Base-by-base conservation (phyloP, 2,329 filamentous ascomycete species). In the Penicillium glabrum region DNA sequence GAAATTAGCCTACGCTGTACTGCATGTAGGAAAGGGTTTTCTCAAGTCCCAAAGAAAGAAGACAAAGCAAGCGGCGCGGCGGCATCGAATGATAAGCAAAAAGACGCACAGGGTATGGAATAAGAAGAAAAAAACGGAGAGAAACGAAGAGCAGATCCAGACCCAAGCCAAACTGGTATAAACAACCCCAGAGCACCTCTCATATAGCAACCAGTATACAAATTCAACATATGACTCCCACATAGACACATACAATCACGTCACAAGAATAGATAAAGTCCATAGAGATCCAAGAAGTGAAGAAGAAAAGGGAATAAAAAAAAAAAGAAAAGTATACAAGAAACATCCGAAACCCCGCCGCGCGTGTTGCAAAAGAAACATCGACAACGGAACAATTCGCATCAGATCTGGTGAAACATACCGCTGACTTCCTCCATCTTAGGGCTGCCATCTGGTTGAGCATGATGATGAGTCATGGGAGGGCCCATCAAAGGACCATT, bases 371-470 rank as follows among this genome's bases (percentile, higher is more conserved):
- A 59, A 58, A 62, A 54, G 26, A 55, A 51, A 58, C 19, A 53
- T 57, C 39, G 50, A 58, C 53, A 54, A 54, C 23, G 61, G 33
- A 53, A 58, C 55, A 47, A 58, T 63, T 61, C 54, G 60, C 57
- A 69, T 91, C 86, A 95, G 88, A 95, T 91, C 83, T 92, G 90
- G 84, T 91, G 89, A 83, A 93, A 96, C 92, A 96, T 96, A 96
- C 92, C 92, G 87, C 92, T 92, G 86, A 95, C 83, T 75, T 87
- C 91, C 72, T 93, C 89, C 59, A 74, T 70, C 53, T 69, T 68
- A 55, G 71, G 82, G 72, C 80, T 82, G 72, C 86, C 88, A 73
- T 90, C 88, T 57, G 83, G 82, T 70, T 89, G 87, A 61, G 91
- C 86, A 76, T 92, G 86, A 75, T 91, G 92, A 77, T 95, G 90